Percentiles rank a stretch among this genome's conserved stretches.
Conservation (phyloP, 495 filamentous ascomycete genomes). For the Apiosordaria backusii region DNA sequence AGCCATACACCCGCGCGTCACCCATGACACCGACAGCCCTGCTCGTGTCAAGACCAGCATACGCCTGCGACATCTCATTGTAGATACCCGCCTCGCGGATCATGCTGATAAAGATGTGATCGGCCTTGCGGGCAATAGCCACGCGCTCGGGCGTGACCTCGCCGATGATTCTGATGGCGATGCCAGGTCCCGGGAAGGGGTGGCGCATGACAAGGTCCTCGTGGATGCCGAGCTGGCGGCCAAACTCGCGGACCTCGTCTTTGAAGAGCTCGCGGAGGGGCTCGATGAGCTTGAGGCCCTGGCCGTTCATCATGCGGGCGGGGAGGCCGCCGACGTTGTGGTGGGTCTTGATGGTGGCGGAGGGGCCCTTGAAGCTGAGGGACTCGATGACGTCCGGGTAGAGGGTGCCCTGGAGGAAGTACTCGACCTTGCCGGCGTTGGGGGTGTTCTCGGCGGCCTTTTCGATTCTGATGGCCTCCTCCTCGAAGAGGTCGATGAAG, state of each 20-base stretch:
- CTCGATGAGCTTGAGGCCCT: conserved; percentile 49
- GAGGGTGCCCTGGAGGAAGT: conserved; percentile 31
- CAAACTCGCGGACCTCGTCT: conserved; percentile 23
- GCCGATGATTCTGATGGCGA: conserved; percentile 86
- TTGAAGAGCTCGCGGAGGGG: conserved; percentile 80
- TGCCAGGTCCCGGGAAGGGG: conserved; percentile 72
- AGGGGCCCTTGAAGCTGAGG: conserved; percentile 78
- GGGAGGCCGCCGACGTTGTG: conserved; percentile 43
- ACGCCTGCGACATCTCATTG: conserved; percentile 60
- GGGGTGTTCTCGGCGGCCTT: conserved; percentile 56
- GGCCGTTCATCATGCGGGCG: conserved; percentile 33
- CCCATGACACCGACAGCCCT: conserved; percentile 70
- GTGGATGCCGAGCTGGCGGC: conserved; percentile 20
- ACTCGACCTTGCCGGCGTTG: conserved; percentile 31
- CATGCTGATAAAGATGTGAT: conserved; percentile 84
- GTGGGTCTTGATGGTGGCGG: conserved; percentile 66
- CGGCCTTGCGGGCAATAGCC: conserved; percentile 76
- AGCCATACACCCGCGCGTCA: conserved; percentile 44
- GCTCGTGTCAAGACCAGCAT: conserved; percentile 68
- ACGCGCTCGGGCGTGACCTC: conserved; percentile 80
- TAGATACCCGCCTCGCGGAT: conserved; percentile 84
- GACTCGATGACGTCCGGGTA: conserved; percentile 72
- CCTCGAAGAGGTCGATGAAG: conserved; percentile 87
- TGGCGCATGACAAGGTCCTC: conserved; percentile 45
- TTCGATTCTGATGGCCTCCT: conserved; percentile 73